Base-by-base conservation (phyloP, 169 alveolate species). In the Babesia ovata region DNA sequence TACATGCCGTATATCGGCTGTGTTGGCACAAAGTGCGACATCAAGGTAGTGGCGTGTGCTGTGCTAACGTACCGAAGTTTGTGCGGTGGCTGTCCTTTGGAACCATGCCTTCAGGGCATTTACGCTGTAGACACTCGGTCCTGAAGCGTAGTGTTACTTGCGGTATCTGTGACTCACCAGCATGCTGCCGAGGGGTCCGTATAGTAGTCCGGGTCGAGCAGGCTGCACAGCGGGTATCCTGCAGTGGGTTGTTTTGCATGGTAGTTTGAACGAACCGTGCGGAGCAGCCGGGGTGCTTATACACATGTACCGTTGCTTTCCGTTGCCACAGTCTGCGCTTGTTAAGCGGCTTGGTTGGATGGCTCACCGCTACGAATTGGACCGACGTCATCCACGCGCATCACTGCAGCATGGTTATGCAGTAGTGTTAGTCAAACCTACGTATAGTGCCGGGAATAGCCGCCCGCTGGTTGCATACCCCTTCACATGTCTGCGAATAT, bases 191-290 rank as follows among this genome's bases (percentile, higher is more conserved):
- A 44, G 22, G 46, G 44, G 42, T 70, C 61, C 14, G 22, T 72
- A 36, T 75, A 79, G 82, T 71, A 70, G 21, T 42, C 52, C 26
- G 74, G 63, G 63, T 79, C 74, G 33, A 79, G 61, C 9, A 79
- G 61, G 36, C 39, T 58, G 48, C 87, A 79, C n/a, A 79, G 78
- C 36, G 87, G 87, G 53, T 70, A 79, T 12, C 87, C 87, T 79
- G 42, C n/a, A 36, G 21, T 13, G 22, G 33, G 36, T 75, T 14
- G 1, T 0, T 2, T 17, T 10, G 19, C 29, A 14, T 24, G 7
- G 29, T 12, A 21, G 36, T 42, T 11, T 19, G 4, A 26, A 65
- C 71, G 16, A 22, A 79, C 87, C 87, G 42, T 79, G 82, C 45
- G 87, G 87, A 0, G 76, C 26, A 19, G 52, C 60, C 33, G 74